Percentiles rank a stretch among this genome's conserved stretches.
Conservation (phyloP, 2,329 filamentous ascomycete species). For the Alternaria sp. region DNA sequence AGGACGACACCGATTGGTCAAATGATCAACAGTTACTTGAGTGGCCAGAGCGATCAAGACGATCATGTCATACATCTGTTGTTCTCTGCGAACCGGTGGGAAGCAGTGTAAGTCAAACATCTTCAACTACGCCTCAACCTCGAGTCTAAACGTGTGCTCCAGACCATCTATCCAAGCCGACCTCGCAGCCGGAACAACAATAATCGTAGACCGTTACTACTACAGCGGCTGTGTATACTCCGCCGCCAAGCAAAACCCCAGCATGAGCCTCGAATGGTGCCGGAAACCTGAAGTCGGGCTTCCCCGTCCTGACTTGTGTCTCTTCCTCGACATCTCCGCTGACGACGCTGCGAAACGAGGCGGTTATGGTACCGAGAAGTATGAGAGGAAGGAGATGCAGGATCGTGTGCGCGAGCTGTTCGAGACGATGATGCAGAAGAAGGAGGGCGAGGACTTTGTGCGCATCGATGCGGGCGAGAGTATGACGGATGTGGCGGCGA, state of each 20-base stretch:
- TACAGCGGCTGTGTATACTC: constrained; percentile 94
- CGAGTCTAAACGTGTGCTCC: background rate
- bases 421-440: constrained; percentile 56
- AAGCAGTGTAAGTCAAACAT: constrained; percentile 54
- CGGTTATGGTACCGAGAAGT: constrained; percentile 88
- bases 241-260: constrained; percentile 79
- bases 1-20: constrained; percentile 82
- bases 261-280: constrained; percentile 78
- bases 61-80: constrained; percentile 90
- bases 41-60: constrained; percentile 73
- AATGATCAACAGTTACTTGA: constrained; percentile 85
- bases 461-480: constrained; percentile 62
- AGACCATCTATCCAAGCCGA: constrained; percentile 27
- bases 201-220: constrained; percentile 93
- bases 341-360: constrained; percentile 75
- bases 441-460: constrained; percentile 60
- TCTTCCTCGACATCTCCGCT: constrained; percentile 85
- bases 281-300: constrained; percentile 84
- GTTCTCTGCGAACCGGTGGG: constrained; percentile 92
- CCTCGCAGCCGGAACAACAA: constrained; percentile 71
- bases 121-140: accelerated
- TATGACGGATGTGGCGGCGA: constrained; percentile 59
- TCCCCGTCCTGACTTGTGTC: constrained; percentile 82
- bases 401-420: constrained; percentile 78
- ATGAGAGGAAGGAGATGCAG: constrained; percentile 87